Evolutionary conservation across 1,284 basidiomycete species (phyloP).

Genomic region (Ceratobasidium sp.): DNA sequence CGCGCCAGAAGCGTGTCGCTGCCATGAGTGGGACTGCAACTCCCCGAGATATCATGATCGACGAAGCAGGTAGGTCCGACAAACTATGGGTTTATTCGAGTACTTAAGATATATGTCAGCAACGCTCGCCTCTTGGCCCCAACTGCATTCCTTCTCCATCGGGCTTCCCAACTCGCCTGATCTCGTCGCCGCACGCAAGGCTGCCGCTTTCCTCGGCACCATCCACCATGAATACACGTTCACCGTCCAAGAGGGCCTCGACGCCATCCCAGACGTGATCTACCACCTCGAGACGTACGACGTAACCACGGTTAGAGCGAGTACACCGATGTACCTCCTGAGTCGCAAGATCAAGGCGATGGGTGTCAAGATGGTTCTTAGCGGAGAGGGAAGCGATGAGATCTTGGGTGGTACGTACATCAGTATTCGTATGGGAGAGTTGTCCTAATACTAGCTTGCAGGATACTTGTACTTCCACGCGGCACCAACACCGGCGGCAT

Average conservation of each 20-base stretch:
- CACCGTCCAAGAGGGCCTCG: conserved; percentile 97
- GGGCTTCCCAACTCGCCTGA: conserved; percentile 96
- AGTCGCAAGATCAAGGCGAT: conserved; percentile 99
- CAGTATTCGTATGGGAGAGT: background rate
- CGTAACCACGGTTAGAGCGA: conserved; percentile 97
- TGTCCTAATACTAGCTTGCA: conserved; percentile 49
- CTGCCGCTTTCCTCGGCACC: conserved; percentile 92
- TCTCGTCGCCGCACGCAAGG: conserved; percentile 91
- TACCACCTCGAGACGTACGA: conserved; percentile 99
- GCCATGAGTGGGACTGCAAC: conserved; percentile 47
- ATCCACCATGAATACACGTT: conserved; percentile 98
- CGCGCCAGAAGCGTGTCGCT: conserved; percentile 58
- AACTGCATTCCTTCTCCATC: conserved; percentile 97
- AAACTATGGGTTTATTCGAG: background rate
- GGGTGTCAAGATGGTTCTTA: conserved; percentile 99
- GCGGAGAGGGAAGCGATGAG: conserved; percentile 97
- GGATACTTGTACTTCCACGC: conserved; percentile 99
- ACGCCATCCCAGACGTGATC: conserved; percentile 97
- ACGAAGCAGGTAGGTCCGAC: conserved; percentile 32
- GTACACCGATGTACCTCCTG: conserved; percentile 96
- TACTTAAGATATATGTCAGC: conserved; percentile 51
- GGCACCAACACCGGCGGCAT: conserved; percentile 85
- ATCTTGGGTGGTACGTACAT: conserved; percentile 81
- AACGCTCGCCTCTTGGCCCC: conserved; percentile 89
- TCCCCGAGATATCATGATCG: conserved; percentile 47